Percentiles rank a stretch among this genome's conserved stretches.
Conservation (phyloP, 176 grass and related monocot genomes). For the Areca catechu region DNA sequence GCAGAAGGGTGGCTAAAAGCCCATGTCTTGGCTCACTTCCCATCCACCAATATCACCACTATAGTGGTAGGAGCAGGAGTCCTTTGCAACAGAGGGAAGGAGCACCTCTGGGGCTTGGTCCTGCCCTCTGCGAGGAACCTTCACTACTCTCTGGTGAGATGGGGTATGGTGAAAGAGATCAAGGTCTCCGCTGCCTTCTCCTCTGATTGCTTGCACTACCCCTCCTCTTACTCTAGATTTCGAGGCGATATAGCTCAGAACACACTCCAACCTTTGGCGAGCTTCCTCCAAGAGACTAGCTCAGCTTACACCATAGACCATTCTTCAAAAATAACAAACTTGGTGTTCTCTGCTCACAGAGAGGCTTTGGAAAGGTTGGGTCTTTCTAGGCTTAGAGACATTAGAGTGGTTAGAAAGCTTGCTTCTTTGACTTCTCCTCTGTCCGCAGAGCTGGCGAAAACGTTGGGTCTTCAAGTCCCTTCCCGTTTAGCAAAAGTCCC, state of each 20-base stretch:
- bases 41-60: slow-evolving; percentile 23
- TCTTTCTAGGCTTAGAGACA: neutral
- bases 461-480: slow-evolving; percentile 2
- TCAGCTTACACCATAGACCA: slow-evolving; percentile 1
- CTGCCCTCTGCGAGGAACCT: slow-evolving; percentile 24
- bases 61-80: slow-evolving; percentile 19
- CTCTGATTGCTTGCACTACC: slow-evolving; percentile 1
- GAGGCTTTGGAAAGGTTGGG: slow-evolving; percentile 9
- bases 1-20: slow-evolving; percentile 38
- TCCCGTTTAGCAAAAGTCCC: slow-evolving; percentile 5
- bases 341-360: neutral
- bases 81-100: slow-evolving; percentile 18
- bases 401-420: slow-evolving; percentile 4
- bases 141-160: slow-evolving; percentile 30
- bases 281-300: neutral
- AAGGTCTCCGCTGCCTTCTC: slow-evolving; percentile 14
- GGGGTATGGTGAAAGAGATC: slow-evolving; percentile 26
- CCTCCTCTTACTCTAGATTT: no score
- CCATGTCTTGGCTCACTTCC: slow-evolving; percentile 27
- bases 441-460: neutral
- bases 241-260: no score
- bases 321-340: neutral
- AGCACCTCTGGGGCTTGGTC: slow-evolving; percentile 1
- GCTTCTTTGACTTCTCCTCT: neutral
- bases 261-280: neutral